Base-by-base conservation (phyloP, 371 early-diverging fungal species). In the Entomophthora muscae region DNA sequence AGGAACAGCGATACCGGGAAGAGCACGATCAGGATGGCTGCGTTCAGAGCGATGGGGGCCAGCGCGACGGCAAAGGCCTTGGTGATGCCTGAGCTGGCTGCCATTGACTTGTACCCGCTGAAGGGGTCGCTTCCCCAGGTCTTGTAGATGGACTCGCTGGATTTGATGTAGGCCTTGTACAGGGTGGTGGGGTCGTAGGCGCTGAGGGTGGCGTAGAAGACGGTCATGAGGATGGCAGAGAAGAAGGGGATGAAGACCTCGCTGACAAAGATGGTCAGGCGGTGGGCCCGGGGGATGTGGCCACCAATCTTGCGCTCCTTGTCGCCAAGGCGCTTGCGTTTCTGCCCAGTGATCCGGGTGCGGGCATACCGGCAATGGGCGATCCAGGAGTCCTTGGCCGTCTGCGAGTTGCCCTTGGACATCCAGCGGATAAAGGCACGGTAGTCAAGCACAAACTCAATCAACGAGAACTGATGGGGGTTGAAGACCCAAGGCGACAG, bases 401-500 rank as follows among this genome's bases (percentile, higher is more conserved):
- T 72, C 53, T 75, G 73, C 24, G 83, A 80, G 69, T 88, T 87
- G 31, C 89, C 88, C 0, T 83, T 78, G 21, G 87, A 88, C 63
- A 90, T 72, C 88, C 90, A 90, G 32, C 83, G 79, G 56, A 90
- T 71, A 68, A 81, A 88, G 65, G 83, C 86, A 31, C 81, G 79
- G 67, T 89, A 90, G 65, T 90, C 91, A 3, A 86, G 66, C 64
- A 90, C 74, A 65, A 89, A 88, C 63, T 87, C 88, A 0, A 75
- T 73, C 32, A 82, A 73, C 2, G 82, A 74, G 63, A 89, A 90
- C 68, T 88, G 88, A 64, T 87, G 86, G 5, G 89, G 89, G 66
- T 90, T 90, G 71, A 88, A 90, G 27, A 90, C 64, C 70, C 86
- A 90, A 0, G 91, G 90, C 42, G 88, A 83, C 27, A 89, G 68